Conservation (phyloP, 345 rosid genomes). For the Heritiera fomes region DNA sequence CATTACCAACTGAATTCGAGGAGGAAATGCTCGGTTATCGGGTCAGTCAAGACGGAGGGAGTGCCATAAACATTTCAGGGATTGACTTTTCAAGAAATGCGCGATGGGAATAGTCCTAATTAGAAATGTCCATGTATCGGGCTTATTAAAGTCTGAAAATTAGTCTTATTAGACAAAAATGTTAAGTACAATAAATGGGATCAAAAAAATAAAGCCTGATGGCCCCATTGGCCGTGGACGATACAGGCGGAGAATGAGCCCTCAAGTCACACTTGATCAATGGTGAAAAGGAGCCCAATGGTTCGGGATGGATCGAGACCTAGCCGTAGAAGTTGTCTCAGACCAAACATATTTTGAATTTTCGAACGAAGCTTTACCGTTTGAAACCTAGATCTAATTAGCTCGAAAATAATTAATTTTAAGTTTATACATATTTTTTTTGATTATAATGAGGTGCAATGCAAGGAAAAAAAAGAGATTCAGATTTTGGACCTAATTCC, state of each 20-base stretch:
- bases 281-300: constrained; percentile 97
- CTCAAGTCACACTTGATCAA: constrained; percentile 43
- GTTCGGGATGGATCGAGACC: constrained; percentile 66
- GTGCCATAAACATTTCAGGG: constrained; percentile 19
- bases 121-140: too few species aligned
- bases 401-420: too few species aligned
- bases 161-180: too few species aligned
- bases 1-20: constrained; percentile 51
- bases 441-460: too few species aligned
- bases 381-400: too few species aligned
- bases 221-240: constrained; percentile 71
- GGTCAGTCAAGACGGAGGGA: constrained; percentile 15
- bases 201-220: background rate
- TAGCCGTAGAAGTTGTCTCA: constrained; percentile 59
- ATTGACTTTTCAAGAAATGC: background rate
- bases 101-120: constrained; percentile 17
- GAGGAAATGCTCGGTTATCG: constrained; percentile 40
- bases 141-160: too few species aligned
- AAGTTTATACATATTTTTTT: too few species aligned
- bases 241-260: constrained; percentile 55
- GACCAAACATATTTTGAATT: constrained; percentile 49
- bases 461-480: too few species aligned
- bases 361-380: too few species aligned
- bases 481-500: too few species aligned
- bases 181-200: too few species aligned